Base-by-base conservation (phyloP, 768 basidiomycete species). In the Calocybe indica region DNA sequence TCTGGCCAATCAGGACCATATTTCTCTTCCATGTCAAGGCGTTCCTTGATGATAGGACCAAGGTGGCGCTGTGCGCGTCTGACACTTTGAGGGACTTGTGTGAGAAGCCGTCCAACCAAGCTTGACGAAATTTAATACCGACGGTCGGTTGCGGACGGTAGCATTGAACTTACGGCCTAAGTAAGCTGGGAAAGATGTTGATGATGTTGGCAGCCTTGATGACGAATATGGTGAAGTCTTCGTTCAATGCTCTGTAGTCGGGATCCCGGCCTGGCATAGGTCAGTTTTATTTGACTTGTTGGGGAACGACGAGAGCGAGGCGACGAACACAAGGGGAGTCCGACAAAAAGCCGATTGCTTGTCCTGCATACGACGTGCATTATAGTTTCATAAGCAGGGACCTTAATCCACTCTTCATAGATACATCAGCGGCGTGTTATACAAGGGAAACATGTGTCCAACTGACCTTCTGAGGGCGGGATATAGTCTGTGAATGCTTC, bases 311-410 rank as follows among this genome's bases (percentile, higher is more conserved):
- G 1, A 37, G 29, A 33, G 13, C 8, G 29, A 8, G 34, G n/a
- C 15, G 15, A 55, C 66, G 40, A 43, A 75, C 75, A 77, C 7
- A 74, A 48, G 2, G 75, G 73, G 3, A 70, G 51, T 1, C 73
- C 75, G 33, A 79, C 69, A 48, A 76, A 74, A 7, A 72, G 46
- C 1, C 75, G 63, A 49, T 72, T 74, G 53, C 62, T 69, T 9
- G 67, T 63, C 29, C 72, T 55, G 42, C 59, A 62, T 6, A 72
- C 64, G 28, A 73, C 62, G 29, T 66, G 47, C 58, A 59, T 62
- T 29, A 66, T 54, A 2, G 63, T 63, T 2, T 59, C 52, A 37
- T 59, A 55, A 0, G 62, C 56, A 2, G 58, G 52, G 2, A 68
- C 50, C 2, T 52, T 56, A 6, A 53, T 58, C 73, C 73, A 76